A percentile compares a stretch with the other conserved stretches of the same genome.
These are phyloP conservation scores for Galerina sulciceps DNA, from an alignment of 768 basidiomycete species.

Conservation along the genomic window DNA sequence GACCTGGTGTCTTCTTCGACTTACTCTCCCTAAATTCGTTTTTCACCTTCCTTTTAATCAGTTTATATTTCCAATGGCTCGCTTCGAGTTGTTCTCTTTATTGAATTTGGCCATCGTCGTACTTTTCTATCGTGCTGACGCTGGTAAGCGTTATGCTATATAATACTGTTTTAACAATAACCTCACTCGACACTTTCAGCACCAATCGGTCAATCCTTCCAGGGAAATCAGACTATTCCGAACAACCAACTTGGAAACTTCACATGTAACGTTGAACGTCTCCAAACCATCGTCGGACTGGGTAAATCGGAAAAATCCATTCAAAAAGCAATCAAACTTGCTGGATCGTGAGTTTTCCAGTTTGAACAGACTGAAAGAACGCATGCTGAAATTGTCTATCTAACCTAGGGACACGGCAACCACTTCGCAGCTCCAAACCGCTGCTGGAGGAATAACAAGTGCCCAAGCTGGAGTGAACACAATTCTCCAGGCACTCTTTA, in stretches of 20 bases:
- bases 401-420: not conserved
- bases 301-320: not conserved
- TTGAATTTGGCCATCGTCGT: not conserved
- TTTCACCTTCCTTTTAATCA: not conserved
- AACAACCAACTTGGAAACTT: not conserved
- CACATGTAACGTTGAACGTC: conserved; percentile 1
- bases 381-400: too few species aligned
- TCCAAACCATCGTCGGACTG: not conserved
- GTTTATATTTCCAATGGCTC: not conserved
- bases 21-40: not conserved
- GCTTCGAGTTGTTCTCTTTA: not conserved
- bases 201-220: not conserved
- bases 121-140: not conserved
- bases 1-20: conserved; percentile 4
- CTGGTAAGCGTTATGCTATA: not conserved
- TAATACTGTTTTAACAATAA: not conserved
- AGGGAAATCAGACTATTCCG: not conserved
- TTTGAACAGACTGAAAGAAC: not conserved
- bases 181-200: not conserved
- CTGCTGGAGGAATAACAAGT: not conserved
- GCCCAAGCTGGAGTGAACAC: not conserved
- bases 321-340: conserved; percentile 2
- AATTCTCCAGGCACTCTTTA: not conserved
- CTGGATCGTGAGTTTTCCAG: not conserved
- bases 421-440: not conserved